Conservation (phyloP, 306 rosid species). For the Cicer arietinum region DNA sequence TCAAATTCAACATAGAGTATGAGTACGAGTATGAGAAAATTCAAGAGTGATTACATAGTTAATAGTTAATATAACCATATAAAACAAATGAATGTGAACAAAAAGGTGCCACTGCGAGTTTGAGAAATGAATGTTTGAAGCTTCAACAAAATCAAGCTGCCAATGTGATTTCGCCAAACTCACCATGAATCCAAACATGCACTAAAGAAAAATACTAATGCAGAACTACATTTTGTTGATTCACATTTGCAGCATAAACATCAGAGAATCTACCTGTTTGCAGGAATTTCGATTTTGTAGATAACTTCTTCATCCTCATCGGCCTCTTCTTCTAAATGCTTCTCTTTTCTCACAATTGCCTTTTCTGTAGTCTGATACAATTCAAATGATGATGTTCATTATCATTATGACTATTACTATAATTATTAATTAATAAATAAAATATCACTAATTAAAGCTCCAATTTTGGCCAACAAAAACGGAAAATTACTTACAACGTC, state of each 20-base stretch:
- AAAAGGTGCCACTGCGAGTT: too few relatives aligned
- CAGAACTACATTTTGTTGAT: slow-evolving; percentile 8
- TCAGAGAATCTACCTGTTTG: slow-evolving; percentile 62
- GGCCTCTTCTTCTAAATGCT: slow-evolving; percentile 64
- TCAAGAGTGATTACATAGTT: neutral
- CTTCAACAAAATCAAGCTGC: too few relatives aligned
- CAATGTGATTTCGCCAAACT: too few relatives aligned
- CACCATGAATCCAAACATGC: too few relatives aligned
- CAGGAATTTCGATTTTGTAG: slow-evolving; percentile 82
- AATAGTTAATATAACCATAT: neutral
- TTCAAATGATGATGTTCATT: neutral
- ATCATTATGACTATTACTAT: neutral
- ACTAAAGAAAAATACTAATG: too few relatives aligned
- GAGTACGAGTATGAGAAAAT: neutral
- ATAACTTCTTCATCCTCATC: slow-evolving; percentile 55
- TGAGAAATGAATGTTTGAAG: too few relatives aligned
- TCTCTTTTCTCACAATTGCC: slow-evolving; percentile 83
- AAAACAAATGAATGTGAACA: neutral
- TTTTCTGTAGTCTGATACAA: slow-evolving; percentile 80
- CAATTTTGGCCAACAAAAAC: neutral
- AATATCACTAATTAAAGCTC: neutral
- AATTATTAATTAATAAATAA: neutral
- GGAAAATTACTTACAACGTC: slow-evolving; percentile 68
- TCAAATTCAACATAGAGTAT: neutral
- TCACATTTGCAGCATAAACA: neutral